phyloP scores from a whole-genome alignment of 1,284 basidiomycete genomes.

The Psilocybe mexicana region DNA sequence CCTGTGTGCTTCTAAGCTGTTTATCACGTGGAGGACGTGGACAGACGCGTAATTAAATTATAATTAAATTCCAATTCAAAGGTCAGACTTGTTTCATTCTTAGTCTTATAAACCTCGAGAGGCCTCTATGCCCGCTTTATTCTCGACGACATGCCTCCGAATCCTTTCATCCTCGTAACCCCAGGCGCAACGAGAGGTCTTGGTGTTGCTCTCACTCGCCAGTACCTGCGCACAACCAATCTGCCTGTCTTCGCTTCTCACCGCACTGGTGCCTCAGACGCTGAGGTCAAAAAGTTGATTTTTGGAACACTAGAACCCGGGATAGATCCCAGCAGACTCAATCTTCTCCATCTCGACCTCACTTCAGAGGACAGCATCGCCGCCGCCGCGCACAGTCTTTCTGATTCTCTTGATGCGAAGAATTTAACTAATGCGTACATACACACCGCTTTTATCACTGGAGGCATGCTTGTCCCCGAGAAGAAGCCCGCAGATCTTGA shows the following conservation, averaged over 20 bases:
- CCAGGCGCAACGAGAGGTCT: slow-evolving; percentile 51
- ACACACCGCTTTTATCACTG: slow-evolving; percentile 57
- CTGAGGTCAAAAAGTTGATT: slow-evolving; percentile 42
- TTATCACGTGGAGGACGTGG: slow-evolving; percentile 1
- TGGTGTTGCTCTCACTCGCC: slow-evolving; percentile 56
- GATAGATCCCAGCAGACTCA: slow-evolving; percentile 47
- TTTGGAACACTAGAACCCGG: slow-evolving; percentile 39
- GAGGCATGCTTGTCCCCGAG: slow-evolving; percentile 58
- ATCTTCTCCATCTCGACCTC: slow-evolving; percentile 50
- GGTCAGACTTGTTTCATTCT: neutral
- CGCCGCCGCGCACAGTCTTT: slow-evolving; percentile 45
- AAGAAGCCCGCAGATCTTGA: slow-evolving; percentile 56
- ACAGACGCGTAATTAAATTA: neutral
- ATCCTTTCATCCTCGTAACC: slow-evolving; percentile 48
- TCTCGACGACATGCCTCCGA: slow-evolving; percentile 20
- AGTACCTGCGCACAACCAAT: slow-evolving; percentile 49
- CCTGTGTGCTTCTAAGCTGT: neutral
- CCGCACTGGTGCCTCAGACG: slow-evolving; percentile 38
- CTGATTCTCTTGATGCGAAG: slow-evolving; percentile 31
- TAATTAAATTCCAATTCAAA: neutral
- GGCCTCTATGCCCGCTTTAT: neutral
- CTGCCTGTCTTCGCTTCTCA: slow-evolving; percentile 58
- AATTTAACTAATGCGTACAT: slow-evolving; percentile 39
- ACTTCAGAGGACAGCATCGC: slow-evolving; percentile 52
- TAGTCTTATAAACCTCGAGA: no score